Evolutionary conservation across 805 yeast species (phyloP).

Genomic region (Kockiozyma suomiensis): DNA sequence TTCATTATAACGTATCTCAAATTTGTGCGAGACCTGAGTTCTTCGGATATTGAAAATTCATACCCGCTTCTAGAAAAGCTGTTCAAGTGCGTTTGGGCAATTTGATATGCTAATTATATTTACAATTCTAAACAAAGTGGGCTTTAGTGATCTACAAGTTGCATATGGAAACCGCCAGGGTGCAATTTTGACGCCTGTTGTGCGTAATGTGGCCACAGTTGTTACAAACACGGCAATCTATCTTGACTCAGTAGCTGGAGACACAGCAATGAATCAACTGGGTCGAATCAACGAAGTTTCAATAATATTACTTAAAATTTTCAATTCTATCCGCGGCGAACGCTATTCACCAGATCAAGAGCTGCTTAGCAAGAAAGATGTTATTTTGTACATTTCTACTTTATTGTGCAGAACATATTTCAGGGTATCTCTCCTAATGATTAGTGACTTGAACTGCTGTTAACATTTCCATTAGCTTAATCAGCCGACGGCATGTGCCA

Average conservation of each 20-base stretch:
- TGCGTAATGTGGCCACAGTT: slow-evolving; percentile 16
- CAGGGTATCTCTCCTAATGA: slow-evolving; percentile 38
- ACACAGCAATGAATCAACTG: slow-evolving; percentile 32
- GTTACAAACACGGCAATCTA: slow-evolving; percentile 14
- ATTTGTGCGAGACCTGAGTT: slow-evolving; percentile 55
- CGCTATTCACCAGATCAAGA: slow-evolving; percentile 37
- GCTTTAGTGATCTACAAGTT: slow-evolving; percentile 43
- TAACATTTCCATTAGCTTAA: slow-evolving; percentile 33
- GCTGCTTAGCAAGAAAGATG: slow-evolving; percentile 47
- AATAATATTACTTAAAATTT: slow-evolving; percentile 56
- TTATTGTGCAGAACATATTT: slow-evolving; percentile 61
- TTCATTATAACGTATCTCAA: slow-evolving; percentile 50
- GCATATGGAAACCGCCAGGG: slow-evolving; percentile 44
- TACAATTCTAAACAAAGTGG: slow-evolving; percentile 28
- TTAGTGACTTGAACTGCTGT: slow-evolving; percentile 16
- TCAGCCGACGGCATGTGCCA: slow-evolving; percentile 43
- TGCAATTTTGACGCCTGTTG: slow-evolving; percentile 25
- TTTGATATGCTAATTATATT: slow-evolving; percentile 18
- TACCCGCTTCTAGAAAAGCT: slow-evolving; percentile 56
- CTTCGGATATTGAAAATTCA: slow-evolving; percentile 53
- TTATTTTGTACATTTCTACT: slow-evolving; percentile 57
- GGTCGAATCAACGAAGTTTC: slow-evolving; percentile 50
- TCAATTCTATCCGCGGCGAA: slow-evolving; percentile 61
- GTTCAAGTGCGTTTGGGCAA: slow-evolving; percentile 39
- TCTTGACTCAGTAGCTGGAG: slow-evolving; percentile 19